phyloP scores from a whole-genome alignment of 768 basidiomycete species.

The Phylloporus sp. region DNA sequence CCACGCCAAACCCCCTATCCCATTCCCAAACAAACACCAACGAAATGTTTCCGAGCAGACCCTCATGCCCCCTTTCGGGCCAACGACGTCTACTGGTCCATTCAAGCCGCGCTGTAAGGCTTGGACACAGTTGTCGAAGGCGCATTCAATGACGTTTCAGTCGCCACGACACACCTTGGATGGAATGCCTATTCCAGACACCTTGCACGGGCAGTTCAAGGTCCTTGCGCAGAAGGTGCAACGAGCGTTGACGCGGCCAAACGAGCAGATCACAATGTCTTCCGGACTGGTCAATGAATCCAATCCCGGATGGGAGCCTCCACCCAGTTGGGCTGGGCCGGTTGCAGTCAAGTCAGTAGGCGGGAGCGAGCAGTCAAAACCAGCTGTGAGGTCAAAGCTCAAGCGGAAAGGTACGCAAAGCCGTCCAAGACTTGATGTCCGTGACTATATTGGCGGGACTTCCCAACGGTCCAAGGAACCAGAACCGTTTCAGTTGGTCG shows the following conservation, averaged over 20 bases:
- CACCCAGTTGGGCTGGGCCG: conserved; percentile 25
- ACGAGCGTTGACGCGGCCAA: background rate
- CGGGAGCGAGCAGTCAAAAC: background rate
- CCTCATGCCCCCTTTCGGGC: background rate
- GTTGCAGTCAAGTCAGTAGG: background rate
- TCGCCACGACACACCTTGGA: background rate
- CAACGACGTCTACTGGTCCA: background rate
- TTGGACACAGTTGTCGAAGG: background rate
- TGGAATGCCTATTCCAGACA: background rate
- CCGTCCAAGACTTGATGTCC: background rate
- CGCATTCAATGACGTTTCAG: background rate
- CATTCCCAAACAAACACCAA: conserved; percentile 12
- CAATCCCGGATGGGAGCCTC: conserved; percentile 17
- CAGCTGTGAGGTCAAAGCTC: background rate
- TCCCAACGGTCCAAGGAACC: conserved; percentile 1
- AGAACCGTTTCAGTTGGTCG: background rate
- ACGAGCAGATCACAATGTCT: background rate
- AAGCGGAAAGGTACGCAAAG: background rate
- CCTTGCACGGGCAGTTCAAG: background rate
- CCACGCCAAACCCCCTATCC: conserved; percentile 16
- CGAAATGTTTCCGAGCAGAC: conserved; percentile 4
- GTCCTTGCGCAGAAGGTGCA: background rate
- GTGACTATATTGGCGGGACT: background rate
- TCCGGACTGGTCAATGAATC: background rate
- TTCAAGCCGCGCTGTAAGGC: background rate